Evolutionary conservation across 2,329 filamentous ascomycete genomes (phyloP), one percentile per base, ranked within the genome.

Genomic region (Aspergillus novoparasiticus): DNA sequence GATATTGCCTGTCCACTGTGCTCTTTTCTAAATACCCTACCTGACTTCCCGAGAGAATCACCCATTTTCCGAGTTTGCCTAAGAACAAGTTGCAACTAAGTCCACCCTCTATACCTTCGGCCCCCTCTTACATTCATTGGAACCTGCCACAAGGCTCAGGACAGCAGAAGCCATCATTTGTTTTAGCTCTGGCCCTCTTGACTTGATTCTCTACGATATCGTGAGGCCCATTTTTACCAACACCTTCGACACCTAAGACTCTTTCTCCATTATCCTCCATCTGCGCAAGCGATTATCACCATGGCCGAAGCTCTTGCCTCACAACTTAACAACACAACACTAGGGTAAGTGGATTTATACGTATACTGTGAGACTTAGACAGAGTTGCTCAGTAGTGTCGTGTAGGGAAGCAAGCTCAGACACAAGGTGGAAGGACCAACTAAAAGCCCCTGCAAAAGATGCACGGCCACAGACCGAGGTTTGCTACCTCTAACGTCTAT

Each of bases 401-500:
- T 57, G 39, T 65, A 80, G 79, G 67, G 78, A 80, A 64, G 74
- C 75, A 66, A 74, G 69, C 63, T 63, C 74, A 71, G 79, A 81
- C 55, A 67, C 69, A 56, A 78, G 75, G 69, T 81, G 80, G 76
- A 82, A 80, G 68, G 77, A 81, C 56, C 75, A 79, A 54, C 70
- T 83, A 65, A 82, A 83, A 64, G 68, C 79, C 48, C 81, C 81
- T 14, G 73, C 75, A 21, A 84, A 83, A 72, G 82, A 84, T 72
- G 75, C 74, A 60, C 78, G 82, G 67, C 78, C 80, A 65, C 82
- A 84, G 71, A 84, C 82, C 61, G 82, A 84, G 76, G 81, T 83
- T 70, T 53, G 75, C 73, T 26, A 26, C 55, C 57, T 46, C 1
- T 41, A 9, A 19, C 12, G 41, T 8, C n/a, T n/a, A 14, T 54